Conservation (phyloP, 2,329 filamentous ascomycete genomes). For the Fusarium drepaniforme region DNA sequence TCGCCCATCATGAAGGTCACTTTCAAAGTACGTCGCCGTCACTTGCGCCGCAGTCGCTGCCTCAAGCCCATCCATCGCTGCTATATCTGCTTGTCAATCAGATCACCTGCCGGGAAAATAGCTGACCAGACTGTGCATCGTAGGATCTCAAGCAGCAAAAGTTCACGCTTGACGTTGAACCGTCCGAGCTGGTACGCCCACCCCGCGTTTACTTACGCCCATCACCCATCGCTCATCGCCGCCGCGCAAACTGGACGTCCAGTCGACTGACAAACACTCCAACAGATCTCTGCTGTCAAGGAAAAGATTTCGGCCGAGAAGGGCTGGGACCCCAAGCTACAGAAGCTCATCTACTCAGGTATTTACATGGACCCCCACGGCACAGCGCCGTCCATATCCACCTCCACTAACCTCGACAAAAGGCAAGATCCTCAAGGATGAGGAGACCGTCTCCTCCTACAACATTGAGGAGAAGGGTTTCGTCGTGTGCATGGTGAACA, state of each 20-base stretch:
- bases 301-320: slow-evolving; percentile 92
- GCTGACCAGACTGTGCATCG: slow-evolving; percentile 24
- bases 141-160: slow-evolving; percentile 99
- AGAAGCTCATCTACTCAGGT: slow-evolving; percentile 99
- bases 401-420: slow-evolving; percentile 24
- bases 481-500: slow-evolving; percentile 98
- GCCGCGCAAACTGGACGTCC: slow-evolving; percentile 21
- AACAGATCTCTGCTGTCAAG: slow-evolving; percentile 89
- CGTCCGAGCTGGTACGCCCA: slow-evolving; percentile 84
- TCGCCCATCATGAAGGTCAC: slow-evolving; percentile 76
- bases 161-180: slow-evolving; percentile 95
- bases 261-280: slow-evolving; percentile 23
- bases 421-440: slow-evolving; percentile 99
- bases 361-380: slow-evolving; percentile 40
- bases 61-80: background rate
- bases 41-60: slow-evolving; percentile 2
- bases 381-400: slow-evolving; percentile 12
- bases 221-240: slow-evolving; percentile 12
- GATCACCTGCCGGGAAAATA: background rate
- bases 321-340: slow-evolving; percentile 89
- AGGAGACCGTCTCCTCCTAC: slow-evolving; percentile 95
- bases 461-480: slow-evolving; percentile 99
- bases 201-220: slow-evolving; percentile 43
- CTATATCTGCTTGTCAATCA: background rate
- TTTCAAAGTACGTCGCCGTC: slow-evolving; percentile 65